phyloP scores from a whole-genome alignment of 139 green algal genomes.

The Trebouxia sp. region DNA sequence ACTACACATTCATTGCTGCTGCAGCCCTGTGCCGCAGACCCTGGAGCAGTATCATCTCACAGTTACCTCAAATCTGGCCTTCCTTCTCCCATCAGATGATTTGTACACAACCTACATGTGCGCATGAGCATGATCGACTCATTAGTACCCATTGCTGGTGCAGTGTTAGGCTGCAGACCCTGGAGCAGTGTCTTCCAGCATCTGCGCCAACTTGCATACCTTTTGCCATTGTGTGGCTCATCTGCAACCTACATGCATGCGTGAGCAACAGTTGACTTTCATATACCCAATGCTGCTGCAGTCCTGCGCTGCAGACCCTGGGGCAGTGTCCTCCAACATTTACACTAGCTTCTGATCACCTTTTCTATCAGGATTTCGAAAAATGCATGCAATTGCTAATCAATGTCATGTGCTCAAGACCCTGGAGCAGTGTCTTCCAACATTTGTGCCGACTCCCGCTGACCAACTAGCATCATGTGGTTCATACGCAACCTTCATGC shows the following conservation, averaged over 20 bases:
- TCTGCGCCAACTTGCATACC: too few species aligned
- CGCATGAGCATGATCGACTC: not conserved
- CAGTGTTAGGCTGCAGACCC: not conserved
- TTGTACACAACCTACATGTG: constrained; percentile 5
- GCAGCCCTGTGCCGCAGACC: constrained; percentile 59
- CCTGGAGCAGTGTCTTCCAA: not conserved
- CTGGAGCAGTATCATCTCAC: constrained; percentile 65
- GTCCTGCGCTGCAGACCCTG: constrained; percentile 61
- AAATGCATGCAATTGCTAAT: not conserved
- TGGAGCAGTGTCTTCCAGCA: too few species aligned
- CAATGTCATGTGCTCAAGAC: not conserved
- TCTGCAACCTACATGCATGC: constrained; percentile 38
- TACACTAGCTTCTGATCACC: constrained; percentile 40
- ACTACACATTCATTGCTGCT: not conserved
- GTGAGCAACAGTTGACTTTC: too few species aligned
- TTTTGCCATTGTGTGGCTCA: too few species aligned
- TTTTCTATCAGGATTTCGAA: not conserved
- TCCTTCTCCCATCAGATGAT: constrained; percentile 14
- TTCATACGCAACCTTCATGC: constrained; percentile 16
- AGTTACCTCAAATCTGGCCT: constrained; percentile 56
- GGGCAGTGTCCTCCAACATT: constrained; percentile 67
- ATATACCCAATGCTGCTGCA: not conserved
- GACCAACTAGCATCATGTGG: too few species aligned
- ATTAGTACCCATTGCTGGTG: not conserved
- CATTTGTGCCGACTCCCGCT: too few species aligned